Base-by-base conservation (phyloP, 495 filamentous ascomycete species). In the Haplographium delicatum region DNA sequence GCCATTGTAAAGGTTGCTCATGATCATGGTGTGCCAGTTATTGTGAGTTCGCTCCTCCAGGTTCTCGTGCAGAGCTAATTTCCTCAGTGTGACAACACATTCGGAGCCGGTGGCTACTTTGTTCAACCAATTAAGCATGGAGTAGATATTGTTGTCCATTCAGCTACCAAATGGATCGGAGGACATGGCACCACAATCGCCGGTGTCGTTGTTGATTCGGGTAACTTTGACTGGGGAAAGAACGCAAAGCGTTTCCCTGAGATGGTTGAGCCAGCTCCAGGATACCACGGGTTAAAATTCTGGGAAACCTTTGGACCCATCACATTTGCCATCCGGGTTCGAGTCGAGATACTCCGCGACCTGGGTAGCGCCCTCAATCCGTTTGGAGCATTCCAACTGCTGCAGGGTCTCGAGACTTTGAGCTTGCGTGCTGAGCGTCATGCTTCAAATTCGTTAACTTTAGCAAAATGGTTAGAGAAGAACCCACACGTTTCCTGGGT, bases 141-240 rank as follows among this genome's bases (percentile, higher is more conserved):
- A 50, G 88, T 85, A 44, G 93, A 98, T 60, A 96, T 98, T 49
- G 80, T 98, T 38, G 89, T 97, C 8, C 90, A 96, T 72, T 90
- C 85, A 26, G 91, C 93, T 9, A 98, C 93, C 16, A 98, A 98
- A 68, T 98, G 93, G 93, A 97, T 98, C 44, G 93, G 93, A 31
- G 93, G 93, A 27, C 93, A 98, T 66, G 93, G 93, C 35, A 97
- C 94, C 24, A 97, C 94, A 5, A 89, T 98, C 56, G 93, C 78
- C 23, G 93, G 94, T 34, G 78, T 96, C 16, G 77, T 98, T 11
- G 71, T 98, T 40, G 93, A 98, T 71, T 83, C 85, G 47, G 93
- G 93, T 47, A 95, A 91, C 60, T 98, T 98, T 66, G 86, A 96
- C 74, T 98, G 93, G 93, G 90, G 90, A 47, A 85, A 86, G 71